Evolutionary conservation across 441 rosid genomes (phyloP), one percentile per base, ranked within the genome.

Genomic region (Syzygium syzygioides): DNA sequence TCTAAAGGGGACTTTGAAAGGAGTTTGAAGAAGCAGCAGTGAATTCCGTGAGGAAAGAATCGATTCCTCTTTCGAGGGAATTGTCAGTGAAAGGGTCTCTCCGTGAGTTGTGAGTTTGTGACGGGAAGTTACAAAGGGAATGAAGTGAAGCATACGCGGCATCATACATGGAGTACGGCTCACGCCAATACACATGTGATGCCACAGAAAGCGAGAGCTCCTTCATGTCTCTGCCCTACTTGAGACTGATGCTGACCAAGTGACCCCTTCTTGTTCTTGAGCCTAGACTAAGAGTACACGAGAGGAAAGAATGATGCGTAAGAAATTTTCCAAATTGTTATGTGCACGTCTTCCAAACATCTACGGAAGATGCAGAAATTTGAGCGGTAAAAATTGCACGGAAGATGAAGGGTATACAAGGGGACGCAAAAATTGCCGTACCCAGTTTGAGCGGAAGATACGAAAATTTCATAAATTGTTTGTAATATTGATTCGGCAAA

Each of bases 111-210:
- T 25, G 87, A 20, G 50, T 5, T 55, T 25, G 66, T 4, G 45
- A 85, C 11, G 34, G 9, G 30, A 55, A 71, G 85, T 26, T 59
- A 32, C 32, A 30, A 25, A 45, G 59, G 83, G 85, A 18, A 86
- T 25, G 87, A 86, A 90, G 92, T 87, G 87, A 88, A 91, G 79
- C 92, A 86, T 89, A 93, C 55, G 89, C 86, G 87, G 89, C 86
- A 55, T 66, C 83, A 85, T 87, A 66, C 89, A 86, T 86, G 68
- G 92, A 79, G 91, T 91, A 57, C 84, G 90, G 89, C 56, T 79
- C 86, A 89, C 91, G 92, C 64, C 10, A 85, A 34, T 55, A 4
- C 86, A 37, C 86, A 85, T 85, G 86, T n/a, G 52, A 64, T 20
- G 59, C n/a, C 62, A 9, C 86, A 30, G 48, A 85, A 55, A 52